phyloP scores from a whole-genome alignment of 495 filamentous ascomycete species.

The Bacidia rubella region DNA sequence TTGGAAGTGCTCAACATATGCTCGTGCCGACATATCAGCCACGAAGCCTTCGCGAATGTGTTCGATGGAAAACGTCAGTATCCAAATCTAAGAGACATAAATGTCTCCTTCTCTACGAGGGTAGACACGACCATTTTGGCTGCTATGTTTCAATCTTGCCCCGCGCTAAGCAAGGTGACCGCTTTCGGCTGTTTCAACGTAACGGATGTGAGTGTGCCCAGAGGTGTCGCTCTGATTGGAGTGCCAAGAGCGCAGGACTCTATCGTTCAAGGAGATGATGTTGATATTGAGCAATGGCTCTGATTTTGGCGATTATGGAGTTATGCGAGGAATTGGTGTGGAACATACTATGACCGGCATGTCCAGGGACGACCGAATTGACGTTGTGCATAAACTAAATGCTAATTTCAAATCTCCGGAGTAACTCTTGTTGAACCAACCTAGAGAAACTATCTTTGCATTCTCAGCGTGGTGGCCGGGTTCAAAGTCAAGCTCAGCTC shows the following conservation, averaged over 20 bases:
- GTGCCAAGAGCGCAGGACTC: slow-evolving; percentile 52
- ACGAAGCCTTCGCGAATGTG: slow-evolving; percentile 51
- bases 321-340: too few relatives aligned
- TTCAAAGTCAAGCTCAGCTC: too few relatives aligned
- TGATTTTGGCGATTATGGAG: not conserved
- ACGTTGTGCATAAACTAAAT: not conserved
- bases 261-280: slow-evolving; percentile 39
- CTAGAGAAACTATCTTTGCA: not conserved
- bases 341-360: too few relatives aligned
- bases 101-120: slow-evolving; percentile 63
- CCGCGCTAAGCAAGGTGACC: slow-evolving; percentile 53
- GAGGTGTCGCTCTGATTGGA: slow-evolving; percentile 64
- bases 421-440: not conserved
- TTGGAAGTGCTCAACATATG: slow-evolving; percentile 55
- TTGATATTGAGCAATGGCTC: slow-evolving; percentile 5
- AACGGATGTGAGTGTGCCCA: slow-evolving; percentile 52
- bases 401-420: not conserved
- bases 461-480: not conserved
- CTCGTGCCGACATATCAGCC: slow-evolving; percentile 65
- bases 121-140: slow-evolving; percentile 64
- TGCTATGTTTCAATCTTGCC: slow-evolving; percentile 62
- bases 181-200: slow-evolving; percentile 81
- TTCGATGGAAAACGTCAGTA: slow-evolving; percentile 49
- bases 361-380: too few relatives aligned
- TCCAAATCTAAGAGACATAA: slow-evolving; percentile 49